A percentile compares a stretch with the other conserved stretches of the same genome.
Evolutionary conservation across 2,329 filamentous ascomycete species (phyloP).

Genomic region (Penicillium palitans): DNA sequence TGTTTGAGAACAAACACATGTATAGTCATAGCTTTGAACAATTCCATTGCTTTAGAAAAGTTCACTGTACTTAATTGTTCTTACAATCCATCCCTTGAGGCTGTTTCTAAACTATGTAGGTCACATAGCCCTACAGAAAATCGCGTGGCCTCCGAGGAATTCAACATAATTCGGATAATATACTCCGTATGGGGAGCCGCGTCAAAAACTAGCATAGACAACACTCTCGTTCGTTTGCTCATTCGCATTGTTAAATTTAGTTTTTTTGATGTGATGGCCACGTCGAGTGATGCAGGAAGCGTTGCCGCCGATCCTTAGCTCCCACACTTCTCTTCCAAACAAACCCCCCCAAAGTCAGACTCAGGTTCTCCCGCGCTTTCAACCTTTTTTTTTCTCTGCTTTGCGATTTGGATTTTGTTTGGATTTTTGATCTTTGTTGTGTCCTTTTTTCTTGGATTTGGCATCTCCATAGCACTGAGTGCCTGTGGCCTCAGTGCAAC

Average conservation of each 20-base stretch:
- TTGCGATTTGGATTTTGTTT: constrained; percentile 5
- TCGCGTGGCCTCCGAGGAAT: constrained; percentile 19
- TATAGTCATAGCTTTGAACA: neutral
- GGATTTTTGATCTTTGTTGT: neutral
- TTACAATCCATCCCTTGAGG: neutral
- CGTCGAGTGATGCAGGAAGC: constrained; percentile 26
- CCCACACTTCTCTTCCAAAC: constrained; percentile 26
- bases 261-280: constrained; percentile 22
- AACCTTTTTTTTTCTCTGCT: constrained; percentile 6
- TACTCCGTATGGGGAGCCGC: neutral
- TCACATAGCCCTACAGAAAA: constrained; percentile 7
- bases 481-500: constrained; percentile 36
- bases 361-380: constrained; percentile 11
- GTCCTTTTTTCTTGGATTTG: neutral
- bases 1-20: neutral
- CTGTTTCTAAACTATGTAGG: constrained; percentile 6
- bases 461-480: constrained; percentile 30
- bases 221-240: neutral
- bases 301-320: constrained; percentile 27
- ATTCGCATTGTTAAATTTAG: neutral
- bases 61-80: neutral
- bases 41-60: neutral
- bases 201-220: neutral
- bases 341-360: constrained; percentile 20
- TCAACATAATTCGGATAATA: constrained; percentile 10